Percentiles rank a stretch among this genome's conserved stretches.
These are phyloP conservation scores for Limtongia smithiae DNA, from an alignment of 805 yeast species.

Conservation along the genomic window DNA sequence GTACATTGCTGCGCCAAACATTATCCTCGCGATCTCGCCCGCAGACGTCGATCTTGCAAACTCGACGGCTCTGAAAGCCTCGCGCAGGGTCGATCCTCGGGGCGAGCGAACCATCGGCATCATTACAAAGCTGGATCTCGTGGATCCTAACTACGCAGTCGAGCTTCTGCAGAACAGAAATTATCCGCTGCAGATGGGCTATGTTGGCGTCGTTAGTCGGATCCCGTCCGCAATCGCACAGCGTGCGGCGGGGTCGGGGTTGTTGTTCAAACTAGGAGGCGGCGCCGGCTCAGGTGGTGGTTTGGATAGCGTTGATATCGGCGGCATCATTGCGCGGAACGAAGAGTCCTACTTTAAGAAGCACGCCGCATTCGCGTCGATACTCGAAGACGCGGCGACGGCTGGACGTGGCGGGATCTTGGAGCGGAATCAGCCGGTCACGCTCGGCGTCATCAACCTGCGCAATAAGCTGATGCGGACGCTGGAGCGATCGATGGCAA, in stretches of 20 bases:
- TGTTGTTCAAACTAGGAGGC: slow-evolving; percentile 13
- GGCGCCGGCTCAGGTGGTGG: slow-evolving; percentile 43
- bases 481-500: slow-evolving; percentile 86
- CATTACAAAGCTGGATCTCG: slow-evolving; percentile 87
- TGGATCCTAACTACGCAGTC: slow-evolving; percentile 70
- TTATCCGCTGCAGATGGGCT: slow-evolving; percentile 93
- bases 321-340: slow-evolving; percentile 41
- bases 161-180: slow-evolving; percentile 66
- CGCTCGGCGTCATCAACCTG: slow-evolving; percentile 70
- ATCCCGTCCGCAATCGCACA: slow-evolving; percentile 45
- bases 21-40: slow-evolving; percentile 91
- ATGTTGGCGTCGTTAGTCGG: slow-evolving; percentile 94
- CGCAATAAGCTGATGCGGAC: slow-evolving; percentile 80
- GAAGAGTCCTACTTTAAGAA: slow-evolving; percentile 63
- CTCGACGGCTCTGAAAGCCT: slow-evolving; percentile 88
- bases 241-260: slow-evolving; percentile 8
- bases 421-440: slow-evolving; percentile 28
- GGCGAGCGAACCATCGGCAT: slow-evolving; percentile 98
- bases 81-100: slow-evolving; percentile 81
- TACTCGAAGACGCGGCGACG: not conserved
- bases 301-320: slow-evolving; percentile 58
- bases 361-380: slow-evolving; percentile 49
- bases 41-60: slow-evolving; percentile 98
- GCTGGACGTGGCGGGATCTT: not conserved
- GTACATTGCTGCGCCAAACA: slow-evolving; percentile 86